phyloP scores from a whole-genome alignment of 2,329 filamentous ascomycete genomes.

The Cladophialophora carrionii region DNA sequence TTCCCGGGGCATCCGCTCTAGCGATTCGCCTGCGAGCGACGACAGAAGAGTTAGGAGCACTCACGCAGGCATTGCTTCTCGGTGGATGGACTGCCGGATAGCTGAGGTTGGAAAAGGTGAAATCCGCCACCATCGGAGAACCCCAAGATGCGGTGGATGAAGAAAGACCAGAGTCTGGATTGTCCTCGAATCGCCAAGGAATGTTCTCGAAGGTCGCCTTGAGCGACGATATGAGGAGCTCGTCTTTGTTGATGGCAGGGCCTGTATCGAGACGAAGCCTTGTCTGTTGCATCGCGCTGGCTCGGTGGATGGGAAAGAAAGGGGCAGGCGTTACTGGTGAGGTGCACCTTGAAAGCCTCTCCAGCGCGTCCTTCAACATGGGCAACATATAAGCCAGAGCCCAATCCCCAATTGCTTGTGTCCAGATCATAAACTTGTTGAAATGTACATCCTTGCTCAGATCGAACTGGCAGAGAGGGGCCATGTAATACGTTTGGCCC shows the following conservation, averaged over 20 bases:
- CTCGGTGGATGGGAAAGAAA: conserved; percentile 8
- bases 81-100: conserved; percentile 25
- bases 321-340: conserved; percentile 4
- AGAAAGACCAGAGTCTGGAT: conserved; percentile 32
- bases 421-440: conserved; percentile 28
- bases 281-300: conserved; percentile 2
- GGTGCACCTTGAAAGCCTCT: not conserved
- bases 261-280: conserved; percentile 26
- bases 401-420: conserved; percentile 32
- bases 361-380: conserved; percentile 25
- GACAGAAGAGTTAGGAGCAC: conserved; percentile 12
- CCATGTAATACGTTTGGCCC: conserved; percentile 32
- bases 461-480: conserved; percentile 34
- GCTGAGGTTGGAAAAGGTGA: conserved; percentile 23
- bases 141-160: conserved; percentile 32
- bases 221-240: conserved; percentile 26
- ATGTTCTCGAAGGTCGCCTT: conserved; percentile 28
- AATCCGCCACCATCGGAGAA: conserved; percentile 27
- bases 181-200: conserved; percentile 31
- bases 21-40: conserved; percentile 18
- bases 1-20: not conserved
- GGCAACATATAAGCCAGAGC: conserved; percentile 28
- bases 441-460: conserved; percentile 33
- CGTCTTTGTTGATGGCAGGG: conserved; percentile 20
- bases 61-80: conserved; percentile 15